Conservation (phyloP, 345 rosid genomes). For the Pistacia atlantica region DNA sequence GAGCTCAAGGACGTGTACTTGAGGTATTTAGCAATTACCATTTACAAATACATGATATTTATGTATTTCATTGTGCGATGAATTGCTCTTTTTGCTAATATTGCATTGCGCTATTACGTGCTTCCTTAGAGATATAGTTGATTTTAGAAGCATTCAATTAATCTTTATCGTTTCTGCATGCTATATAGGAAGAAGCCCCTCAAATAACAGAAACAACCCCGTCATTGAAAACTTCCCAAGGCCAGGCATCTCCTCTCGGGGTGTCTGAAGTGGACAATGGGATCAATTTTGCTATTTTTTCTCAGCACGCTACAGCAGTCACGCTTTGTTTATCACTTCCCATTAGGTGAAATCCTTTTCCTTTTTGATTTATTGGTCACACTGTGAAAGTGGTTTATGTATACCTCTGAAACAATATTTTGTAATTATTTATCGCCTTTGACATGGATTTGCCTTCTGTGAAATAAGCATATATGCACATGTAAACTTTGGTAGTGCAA, state of each 20-base stretch:
- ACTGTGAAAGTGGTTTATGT: neutral
- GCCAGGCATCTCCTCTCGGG: slow-evolving; percentile 81
- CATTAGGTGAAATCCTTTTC: slow-evolving; percentile 43
- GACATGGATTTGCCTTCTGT: neutral
- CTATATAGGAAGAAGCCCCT: slow-evolving; percentile 55
- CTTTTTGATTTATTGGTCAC: neutral
- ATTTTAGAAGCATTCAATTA: neutral
- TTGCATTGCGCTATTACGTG: neutral
- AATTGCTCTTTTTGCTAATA: neutral
- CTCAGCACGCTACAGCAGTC: slow-evolving; percentile 80
- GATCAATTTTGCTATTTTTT: slow-evolving; percentile 83
- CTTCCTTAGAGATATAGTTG: neutral
- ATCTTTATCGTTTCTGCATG: slow-evolving; percentile 1
- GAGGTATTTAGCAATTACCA: slow-evolving; percentile 48
- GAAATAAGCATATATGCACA: neutral
- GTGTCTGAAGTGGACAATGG: slow-evolving; percentile 75
- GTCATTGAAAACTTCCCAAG: slow-evolving; percentile 55
- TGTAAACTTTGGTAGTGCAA: neutral
- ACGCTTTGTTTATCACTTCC: slow-evolving; percentile 79
- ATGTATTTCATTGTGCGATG: neutral
- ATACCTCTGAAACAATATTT: neutral
- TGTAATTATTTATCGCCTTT: neutral
- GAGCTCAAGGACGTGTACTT: slow-evolving; percentile 56
- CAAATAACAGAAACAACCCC: slow-evolving; percentile 38
- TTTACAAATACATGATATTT: neutral